Evolutionary conservation across 371 early-diverging fungal species (phyloP).

Genomic region (Parasitella parasitica): DNA sequence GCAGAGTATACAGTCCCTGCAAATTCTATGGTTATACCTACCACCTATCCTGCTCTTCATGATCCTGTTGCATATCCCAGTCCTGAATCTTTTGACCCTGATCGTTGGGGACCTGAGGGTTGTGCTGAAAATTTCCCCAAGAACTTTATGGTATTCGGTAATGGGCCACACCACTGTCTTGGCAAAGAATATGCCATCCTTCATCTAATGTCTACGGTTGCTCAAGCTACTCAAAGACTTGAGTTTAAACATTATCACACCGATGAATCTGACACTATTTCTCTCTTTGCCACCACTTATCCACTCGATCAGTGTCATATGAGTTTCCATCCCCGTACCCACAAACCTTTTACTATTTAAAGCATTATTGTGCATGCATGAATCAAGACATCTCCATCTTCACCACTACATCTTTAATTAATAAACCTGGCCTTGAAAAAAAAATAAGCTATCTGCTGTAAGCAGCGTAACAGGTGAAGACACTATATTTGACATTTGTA

Average conservation of each 20-base stretch:
- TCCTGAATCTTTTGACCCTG: slow-evolving; percentile 43
- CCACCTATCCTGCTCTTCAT: slow-evolving; percentile 46
- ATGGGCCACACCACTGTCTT: slow-evolving; percentile 44
- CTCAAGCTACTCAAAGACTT: slow-evolving; percentile 40
- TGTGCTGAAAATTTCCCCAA: slow-evolving; percentile 36
- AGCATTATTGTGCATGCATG: background rate
- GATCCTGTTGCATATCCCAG: slow-evolving; percentile 43
- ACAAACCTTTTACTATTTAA: background rate
- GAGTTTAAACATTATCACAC: slow-evolving; percentile 43
- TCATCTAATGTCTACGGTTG: slow-evolving; percentile 41
- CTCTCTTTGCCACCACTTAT: slow-evolving; percentile 24
- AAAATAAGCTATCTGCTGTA: too few relatives aligned
- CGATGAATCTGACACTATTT: slow-evolving; percentile 13
- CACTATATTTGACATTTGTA: too few relatives aligned
- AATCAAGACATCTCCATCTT: too few relatives aligned
- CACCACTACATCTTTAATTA: too few relatives aligned
- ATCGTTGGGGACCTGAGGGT: slow-evolving; percentile 43
- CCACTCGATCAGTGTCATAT: background rate
- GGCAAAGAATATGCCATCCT: slow-evolving; percentile 48
- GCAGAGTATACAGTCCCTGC: slow-evolving; percentile 13
- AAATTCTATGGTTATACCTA: slow-evolving; percentile 41
- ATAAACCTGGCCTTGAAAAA: too few relatives aligned
- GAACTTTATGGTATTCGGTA: slow-evolving; percentile 49
- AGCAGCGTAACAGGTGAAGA: too few relatives aligned
- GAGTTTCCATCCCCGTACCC: too few relatives aligned